A percentile compares a stretch with the other conserved stretches of the same genome.
These are phyloP conservation scores for Malania oleifera DNA, from an alignment of 164 flowering plant genomes.

Conservation along the genomic window DNA sequence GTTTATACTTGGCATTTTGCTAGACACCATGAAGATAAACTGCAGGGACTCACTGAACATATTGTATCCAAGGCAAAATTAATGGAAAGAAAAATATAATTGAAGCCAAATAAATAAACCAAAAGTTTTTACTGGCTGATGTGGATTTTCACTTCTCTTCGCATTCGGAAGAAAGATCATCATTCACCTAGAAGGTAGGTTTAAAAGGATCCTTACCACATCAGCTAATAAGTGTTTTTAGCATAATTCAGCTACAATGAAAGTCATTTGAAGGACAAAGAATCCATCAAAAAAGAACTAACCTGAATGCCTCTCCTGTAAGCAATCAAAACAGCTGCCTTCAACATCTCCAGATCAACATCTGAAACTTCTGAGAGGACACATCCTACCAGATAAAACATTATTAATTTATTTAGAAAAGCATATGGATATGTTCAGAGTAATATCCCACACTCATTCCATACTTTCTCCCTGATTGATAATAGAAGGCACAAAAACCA, in stretches of 20 bases:
- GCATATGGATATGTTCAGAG: too few species aligned
- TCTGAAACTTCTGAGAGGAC: conserved; percentile 41
- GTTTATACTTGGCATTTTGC: conserved; percentile 22
- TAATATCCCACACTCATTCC: too few species aligned
- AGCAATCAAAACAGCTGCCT: conserved; percentile 39
- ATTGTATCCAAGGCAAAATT: conserved; percentile 4
- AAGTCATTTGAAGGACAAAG: background rate
- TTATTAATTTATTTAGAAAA: background rate
- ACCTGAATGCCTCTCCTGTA: conserved; percentile 58
- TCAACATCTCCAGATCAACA: conserved; percentile 47
- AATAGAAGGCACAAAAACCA: too few species aligned
- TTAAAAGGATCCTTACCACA: background rate
- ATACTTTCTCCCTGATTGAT: too few species aligned
- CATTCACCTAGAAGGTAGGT: background rate
- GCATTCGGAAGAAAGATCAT: background rate
- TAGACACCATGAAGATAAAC: conserved; percentile 48
- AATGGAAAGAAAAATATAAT: background rate
- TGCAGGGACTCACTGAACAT: conserved; percentile 19
- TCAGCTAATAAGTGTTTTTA: background rate
- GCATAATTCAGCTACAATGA: background rate
- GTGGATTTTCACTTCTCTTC: too few species aligned
- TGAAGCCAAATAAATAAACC: background rate
- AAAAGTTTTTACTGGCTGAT: background rate
- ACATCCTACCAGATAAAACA: conserved; percentile 60
- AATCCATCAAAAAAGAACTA: background rate